Evolutionary conservation across 2,329 filamentous ascomycete species (phyloP), one percentile per base, ranked within the genome.

Genomic region (Verticillium tricorpus): DNA sequence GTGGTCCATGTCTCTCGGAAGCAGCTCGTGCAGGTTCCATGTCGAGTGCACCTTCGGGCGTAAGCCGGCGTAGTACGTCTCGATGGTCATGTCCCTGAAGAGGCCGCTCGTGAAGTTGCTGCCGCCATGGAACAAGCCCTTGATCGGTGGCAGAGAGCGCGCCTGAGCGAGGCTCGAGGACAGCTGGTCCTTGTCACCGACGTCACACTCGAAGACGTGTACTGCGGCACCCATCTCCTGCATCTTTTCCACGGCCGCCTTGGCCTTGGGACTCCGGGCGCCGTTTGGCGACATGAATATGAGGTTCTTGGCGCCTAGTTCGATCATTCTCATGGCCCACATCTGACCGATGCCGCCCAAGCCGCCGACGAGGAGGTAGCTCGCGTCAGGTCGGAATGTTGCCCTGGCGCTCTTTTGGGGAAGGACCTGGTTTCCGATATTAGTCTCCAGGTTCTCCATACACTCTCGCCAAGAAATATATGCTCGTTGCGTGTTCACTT

Each of bases 1-100:
- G 64, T 74, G 76, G 60, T 76, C 75, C 11, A 77, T 67, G 17
- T 66, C 67, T 0, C 67, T 50, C 6, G 61, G 58, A 31, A 78
- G 72, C 0, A 73, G 32, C 7, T 71, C 67, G 56, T 76, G 68
- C 5, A 78, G 64, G 55, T 71, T 64, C 37, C 64, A 66, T 1
- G 65, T 70, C 6, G 74, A 74, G 11, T 69, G 61, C 0, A 78
- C 71, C 63, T 77, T 78, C 34, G 75, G 75, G 14, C 64, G 3
- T 63, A 67, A 7, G 65, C 67, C 67, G 67, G 56, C 19, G 58
- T 34, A 56, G 45, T 11, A 52, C n/a, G 5, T 19, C 5, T 9
- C 4, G 19, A 5, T 5, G 15, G 11, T 8, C 25, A 8, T 35
- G 12, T 14, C 11, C 5, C 5, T 56, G 2, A 9, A 61, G 65